Base-by-base conservation (phyloP, 2,329 filamentous ascomycete species). In the Mycocentrospora acerina region DNA sequence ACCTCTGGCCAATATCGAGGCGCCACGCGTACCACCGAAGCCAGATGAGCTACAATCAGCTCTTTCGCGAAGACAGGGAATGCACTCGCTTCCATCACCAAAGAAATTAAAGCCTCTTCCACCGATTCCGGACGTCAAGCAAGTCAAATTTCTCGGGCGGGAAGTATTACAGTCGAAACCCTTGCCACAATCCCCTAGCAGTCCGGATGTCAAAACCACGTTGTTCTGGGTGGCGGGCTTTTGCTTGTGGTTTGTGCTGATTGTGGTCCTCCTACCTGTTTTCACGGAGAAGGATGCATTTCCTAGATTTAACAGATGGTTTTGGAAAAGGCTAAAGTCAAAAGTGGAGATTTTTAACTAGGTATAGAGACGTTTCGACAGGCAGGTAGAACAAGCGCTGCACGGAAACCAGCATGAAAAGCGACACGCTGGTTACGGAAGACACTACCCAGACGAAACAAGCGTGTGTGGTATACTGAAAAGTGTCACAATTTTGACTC, bases 241-340 rank as follows among this genome's bases (percentile, higher is more conserved):
- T 15, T 24, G 15, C 8, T 9, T 52, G 4, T 61, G 57, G 51
- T 63, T 63, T 32, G 12, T 60, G 12, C 16, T 49, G 0, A 49
- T 62, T 14, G 53, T 63, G 8, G 13, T 60, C 0, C 36, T 62
- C 13, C 29, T 63, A 4, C 60, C 60, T 0, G 35, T 62, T 18
- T 44, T 63, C 10, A 49, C 53, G 19, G 60, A 60, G 38, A 50
- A 40, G 37, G 54, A 61, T 18, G 60, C 57, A 14, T 55, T 63
- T 58, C 49, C 58, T 2, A 45, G 51, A 12, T 35, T 59, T 14
- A 61, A 61, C 35, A 33, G 29, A 10, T 48, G 46, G 36, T 34
- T 65, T 14, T 43, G 53, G 7, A 30, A 8, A 2, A 28, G 37
- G n/a, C 29, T 6, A 22, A 6, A 9, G 19, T 22, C 19, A 22